Evolutionary conservation across 1,284 basidiomycete genomes (phyloP).

Genomic region (Fomes fomentarius): DNA sequence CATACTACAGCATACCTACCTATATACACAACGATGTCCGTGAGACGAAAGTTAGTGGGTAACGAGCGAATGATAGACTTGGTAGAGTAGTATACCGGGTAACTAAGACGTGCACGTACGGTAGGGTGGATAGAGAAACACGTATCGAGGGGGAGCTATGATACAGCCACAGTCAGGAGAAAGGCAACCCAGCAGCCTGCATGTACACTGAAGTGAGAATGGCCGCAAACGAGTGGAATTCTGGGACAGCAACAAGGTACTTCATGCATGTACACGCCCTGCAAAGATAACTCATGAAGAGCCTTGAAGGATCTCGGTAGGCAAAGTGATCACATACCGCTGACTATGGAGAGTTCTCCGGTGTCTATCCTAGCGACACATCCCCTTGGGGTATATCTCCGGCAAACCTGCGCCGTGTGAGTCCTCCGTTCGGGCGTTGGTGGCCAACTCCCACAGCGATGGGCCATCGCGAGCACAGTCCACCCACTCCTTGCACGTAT

Average conservation of each 20-base stretch:
- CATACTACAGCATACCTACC: too few relatives aligned
- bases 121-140: too few relatives aligned
- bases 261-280: background rate
- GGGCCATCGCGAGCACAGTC: slow-evolving; percentile 22
- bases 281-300: background rate
- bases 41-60: too few relatives aligned
- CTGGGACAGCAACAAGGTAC: background rate
- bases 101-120: too few relatives aligned
- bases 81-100: too few relatives aligned
- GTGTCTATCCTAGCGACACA: background rate
- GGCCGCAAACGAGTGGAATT: too few relatives aligned
- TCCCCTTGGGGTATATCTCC: slow-evolving; percentile 10
- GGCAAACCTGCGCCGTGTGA: slow-evolving; percentile 22
- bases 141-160: too few relatives aligned
- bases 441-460: slow-evolving; percentile 29
- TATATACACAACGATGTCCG: too few relatives aligned
- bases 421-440: slow-evolving; percentile 14
- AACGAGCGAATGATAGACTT: too few relatives aligned
- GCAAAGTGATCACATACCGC: background rate
- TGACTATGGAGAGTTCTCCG: background rate
- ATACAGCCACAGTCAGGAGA: too few relatives aligned
- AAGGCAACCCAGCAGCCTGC: too few relatives aligned
- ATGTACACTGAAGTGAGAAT: too few relatives aligned
- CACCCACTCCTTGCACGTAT: slow-evolving; percentile 28
- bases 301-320: background rate